A percentile compares a stretch with the other conserved stretches of the same genome.
These are phyloP conservation scores for Aspergillus homomorphus DNA, from an alignment of 495 filamentous ascomycete species.

Conservation along the genomic window DNA sequence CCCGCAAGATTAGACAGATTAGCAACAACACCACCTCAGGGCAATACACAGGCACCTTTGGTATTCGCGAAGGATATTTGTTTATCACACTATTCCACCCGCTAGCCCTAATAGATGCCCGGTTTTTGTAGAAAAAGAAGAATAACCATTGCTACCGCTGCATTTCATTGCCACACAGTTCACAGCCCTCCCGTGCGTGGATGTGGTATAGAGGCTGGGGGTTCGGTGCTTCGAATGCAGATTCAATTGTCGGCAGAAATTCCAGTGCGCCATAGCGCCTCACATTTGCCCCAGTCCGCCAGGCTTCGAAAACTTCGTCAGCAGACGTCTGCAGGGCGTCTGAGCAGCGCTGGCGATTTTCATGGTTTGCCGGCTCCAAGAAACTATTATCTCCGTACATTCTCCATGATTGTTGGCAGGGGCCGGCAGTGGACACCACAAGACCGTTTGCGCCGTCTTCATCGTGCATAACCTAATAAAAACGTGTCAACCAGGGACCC, in stretches of 20 bases:
- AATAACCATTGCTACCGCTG: no score
- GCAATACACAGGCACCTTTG: no score
- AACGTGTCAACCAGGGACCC: no score
- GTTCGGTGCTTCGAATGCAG: slow-evolving; percentile 17
- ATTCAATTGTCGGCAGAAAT: slow-evolving; percentile 11
- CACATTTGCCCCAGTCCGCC: background rate
- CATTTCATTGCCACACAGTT: no score
- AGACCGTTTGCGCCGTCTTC: slow-evolving; percentile 20
- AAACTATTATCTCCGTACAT: slow-evolving; percentile 17
- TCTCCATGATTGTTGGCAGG: slow-evolving; percentile 7
- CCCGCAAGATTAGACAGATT: no score
- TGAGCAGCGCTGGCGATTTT: slow-evolving; percentile 7
- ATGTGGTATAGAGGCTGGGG: no score
- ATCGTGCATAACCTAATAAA: slow-evolving; percentile 19
- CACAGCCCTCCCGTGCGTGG: no score
- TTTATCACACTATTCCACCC: no score
- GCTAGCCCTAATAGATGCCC: no score
- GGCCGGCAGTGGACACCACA: slow-evolving; percentile 4
- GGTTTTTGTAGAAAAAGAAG: no score
- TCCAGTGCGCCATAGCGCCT: background rate
- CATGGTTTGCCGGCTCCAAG: slow-evolving; percentile 7
- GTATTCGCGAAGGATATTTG: no score
- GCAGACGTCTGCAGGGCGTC: slow-evolving; percentile 14
- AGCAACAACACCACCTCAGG: no score
- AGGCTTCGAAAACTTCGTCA: slow-evolving; percentile 15